These are phyloP conservation scores for Calonectria pteridis DNA, from an alignment of 2,329 filamentous ascomycete species.

Conservation along the genomic window DNA sequence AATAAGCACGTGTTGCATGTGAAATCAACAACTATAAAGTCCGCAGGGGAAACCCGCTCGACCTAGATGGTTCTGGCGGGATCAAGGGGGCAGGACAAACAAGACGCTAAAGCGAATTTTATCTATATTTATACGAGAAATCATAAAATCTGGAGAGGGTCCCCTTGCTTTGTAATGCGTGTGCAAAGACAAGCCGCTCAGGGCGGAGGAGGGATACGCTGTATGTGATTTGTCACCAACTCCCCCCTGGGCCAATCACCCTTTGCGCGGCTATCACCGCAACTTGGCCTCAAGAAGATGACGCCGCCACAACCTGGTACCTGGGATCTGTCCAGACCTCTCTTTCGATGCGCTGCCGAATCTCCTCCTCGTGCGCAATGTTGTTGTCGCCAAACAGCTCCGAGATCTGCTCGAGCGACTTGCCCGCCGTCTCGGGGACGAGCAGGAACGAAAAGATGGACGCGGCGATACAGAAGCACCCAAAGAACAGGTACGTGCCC, in stretches of 20 bases:
- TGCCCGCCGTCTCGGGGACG: constrained; percentile 35
- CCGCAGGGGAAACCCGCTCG: background rate
- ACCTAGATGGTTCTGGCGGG: background rate
- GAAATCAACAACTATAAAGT: background rate
- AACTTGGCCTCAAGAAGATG: background rate
- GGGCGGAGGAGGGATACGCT: too few species aligned
- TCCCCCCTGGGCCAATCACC: background rate
- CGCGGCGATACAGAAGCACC: constrained; percentile 61
- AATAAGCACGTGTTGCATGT: background rate
- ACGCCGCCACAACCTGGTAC: background rate
- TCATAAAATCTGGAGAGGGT: background rate
- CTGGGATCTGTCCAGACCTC: constrained; percentile 23
- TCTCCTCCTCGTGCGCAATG: constrained; percentile 28
- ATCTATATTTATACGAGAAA: background rate
- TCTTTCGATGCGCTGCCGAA: constrained; percentile 19
- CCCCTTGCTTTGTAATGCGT: background rate
- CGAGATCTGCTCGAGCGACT: constrained; percentile 38
- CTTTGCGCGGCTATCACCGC: background rate
- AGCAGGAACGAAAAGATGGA: constrained; percentile 51
- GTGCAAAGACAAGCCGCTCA: background rate
- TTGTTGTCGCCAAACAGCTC: constrained; percentile 32
- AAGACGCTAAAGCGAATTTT: background rate
- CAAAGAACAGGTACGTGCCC: constrained; percentile 67
- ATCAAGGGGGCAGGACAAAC: background rate
- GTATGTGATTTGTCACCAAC: background rate